phyloP scores from a whole-genome alignment of 345 rosid genomes.

The Firmiana major region DNA sequence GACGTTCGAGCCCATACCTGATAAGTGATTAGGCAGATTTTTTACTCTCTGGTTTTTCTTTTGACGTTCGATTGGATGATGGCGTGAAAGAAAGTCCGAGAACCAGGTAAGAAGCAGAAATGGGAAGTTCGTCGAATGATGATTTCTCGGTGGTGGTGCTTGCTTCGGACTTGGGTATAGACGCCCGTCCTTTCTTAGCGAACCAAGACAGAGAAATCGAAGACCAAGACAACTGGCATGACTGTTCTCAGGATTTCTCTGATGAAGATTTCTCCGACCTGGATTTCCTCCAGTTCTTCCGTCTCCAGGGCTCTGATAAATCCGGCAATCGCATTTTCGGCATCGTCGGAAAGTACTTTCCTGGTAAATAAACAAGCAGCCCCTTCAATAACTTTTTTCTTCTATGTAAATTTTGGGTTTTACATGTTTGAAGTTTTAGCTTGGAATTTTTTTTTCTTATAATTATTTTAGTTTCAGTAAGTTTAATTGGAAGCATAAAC shows the following conservation, averaged over 20 bases:
- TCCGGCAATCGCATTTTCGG: conserved; percentile 71
- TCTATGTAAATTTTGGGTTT: background rate
- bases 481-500: background rate
- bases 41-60: no score
- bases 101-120: background rate
- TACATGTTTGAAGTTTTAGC: background rate
- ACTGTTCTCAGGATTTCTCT: conserved; percentile 59
- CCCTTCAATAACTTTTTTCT: no score
- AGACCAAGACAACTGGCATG: conserved; percentile 74
- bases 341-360: conserved; percentile 77
- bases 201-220: conserved; percentile 20
- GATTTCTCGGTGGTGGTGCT: conserved; percentile 68
- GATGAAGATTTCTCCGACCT: conserved; percentile 94
- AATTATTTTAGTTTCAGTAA: background rate
- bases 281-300: conserved; percentile 69
- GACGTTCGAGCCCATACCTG: no score
- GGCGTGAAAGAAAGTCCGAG: background rate
- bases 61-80: no score
- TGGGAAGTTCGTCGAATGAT: conserved; percentile 41
- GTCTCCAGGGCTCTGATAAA: conserved; percentile 69
- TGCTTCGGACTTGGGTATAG: conserved; percentile 85
- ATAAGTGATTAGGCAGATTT: no score
- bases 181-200: conserved; percentile 62
- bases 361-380: conserved; percentile 42
- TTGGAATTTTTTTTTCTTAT: background rate